phyloP scores from a whole-genome alignment of 768 basidiomycete genomes.

The Suillus sp. region DNA sequence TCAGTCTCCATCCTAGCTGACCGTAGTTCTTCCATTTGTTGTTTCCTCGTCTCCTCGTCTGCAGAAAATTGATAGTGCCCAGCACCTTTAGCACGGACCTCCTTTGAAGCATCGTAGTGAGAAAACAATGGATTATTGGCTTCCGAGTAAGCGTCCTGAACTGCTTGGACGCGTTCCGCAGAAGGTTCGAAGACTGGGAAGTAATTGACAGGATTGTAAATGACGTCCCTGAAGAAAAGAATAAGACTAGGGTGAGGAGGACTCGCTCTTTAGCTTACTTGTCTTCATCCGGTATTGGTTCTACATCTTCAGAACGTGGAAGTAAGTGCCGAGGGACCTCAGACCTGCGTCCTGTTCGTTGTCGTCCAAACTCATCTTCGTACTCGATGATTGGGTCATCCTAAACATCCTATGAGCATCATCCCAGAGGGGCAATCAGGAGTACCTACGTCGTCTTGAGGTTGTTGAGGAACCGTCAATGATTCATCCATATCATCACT shows the following conservation, averaged over 20 bases:
- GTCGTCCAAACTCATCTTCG: slow-evolving; percentile 85
- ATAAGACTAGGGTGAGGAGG: background rate
- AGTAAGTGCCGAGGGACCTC: slow-evolving; percentile 74
- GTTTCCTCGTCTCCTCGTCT: slow-evolving; percentile 76
- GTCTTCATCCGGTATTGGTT: slow-evolving; percentile 48
- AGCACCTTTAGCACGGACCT: slow-evolving; percentile 88
- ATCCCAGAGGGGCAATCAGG: background rate
- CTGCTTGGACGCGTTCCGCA: slow-evolving; percentile 73
- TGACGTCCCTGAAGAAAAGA: slow-evolving; percentile 51
- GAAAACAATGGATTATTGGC: slow-evolving; percentile 64
- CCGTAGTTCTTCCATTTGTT: slow-evolving; percentile 84
- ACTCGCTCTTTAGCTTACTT: slow-evolving; percentile 44
- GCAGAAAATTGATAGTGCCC: slow-evolving; percentile 90
- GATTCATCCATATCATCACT: slow-evolving; percentile 83
- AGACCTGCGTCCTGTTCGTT: slow-evolving; percentile 66
- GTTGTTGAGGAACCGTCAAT: slow-evolving; percentile 55
- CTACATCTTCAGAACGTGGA: slow-evolving; percentile 45
- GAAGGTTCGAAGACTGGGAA: slow-evolving; percentile 91
- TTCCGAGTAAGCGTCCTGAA: slow-evolving; percentile 70
- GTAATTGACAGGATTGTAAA: slow-evolving; percentile 76
- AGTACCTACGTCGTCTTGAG: slow-evolving; percentile 40
- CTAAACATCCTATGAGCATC: slow-evolving; percentile 34
- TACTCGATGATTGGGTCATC: slow-evolving; percentile 84
- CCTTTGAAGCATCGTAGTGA: slow-evolving; percentile 82
- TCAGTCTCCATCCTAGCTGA: slow-evolving; percentile 71